Evolutionary conservation across 169 alveolate species (phyloP), one percentile per base, ranked within the genome.

Genomic region (Babesia bigemina): DNA sequence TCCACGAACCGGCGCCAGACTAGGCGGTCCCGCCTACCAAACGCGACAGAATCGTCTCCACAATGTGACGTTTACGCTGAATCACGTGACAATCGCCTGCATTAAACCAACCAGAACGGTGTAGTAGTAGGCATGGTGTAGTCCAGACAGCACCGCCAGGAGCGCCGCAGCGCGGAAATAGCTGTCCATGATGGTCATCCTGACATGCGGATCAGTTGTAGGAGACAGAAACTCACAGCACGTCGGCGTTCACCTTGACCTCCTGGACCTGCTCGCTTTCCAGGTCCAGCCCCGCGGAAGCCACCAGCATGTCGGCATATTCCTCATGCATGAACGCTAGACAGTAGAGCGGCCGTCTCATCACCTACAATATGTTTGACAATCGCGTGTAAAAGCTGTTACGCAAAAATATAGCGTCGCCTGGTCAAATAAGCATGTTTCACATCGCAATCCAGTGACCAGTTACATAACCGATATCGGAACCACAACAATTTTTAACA

Each of bases 311-410:
- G 65, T 92, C 96, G 2, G 93, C 96, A 39, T 88, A 83, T 45
- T 92, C 96, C 61, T 92, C 96, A 45, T 90, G 85, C 75, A 91
- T 84, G 92, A 92, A 92, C 39, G 96, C 96, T n/a, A 91, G 67
- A 24, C 91, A 85, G 82, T 92, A 92, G 39, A 90, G 79, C 39
- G 95, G 92, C 44, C 94, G 56, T 22, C 28, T 0, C 63, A 82
- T 61, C 0, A 67, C 85, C 89, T 82, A 45, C 4, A n/a, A 6
- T 58, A 19, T 17, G 21, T 26, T 14, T 47, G 56, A 26, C n/a
- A 26, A 12, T 28, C 33, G 19, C 0, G 2, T 24, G 10, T 4
- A 33, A 2, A 6, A 33, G 39, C 39, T 33, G 6, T 4, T 33
- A 33, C 6, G 10, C 39, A 6, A 6, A 6, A 2, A 33, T 2